phyloP scores from a whole-genome alignment of 495 filamentous ascomycete species.

The Lophiotrema nucula region DNA sequence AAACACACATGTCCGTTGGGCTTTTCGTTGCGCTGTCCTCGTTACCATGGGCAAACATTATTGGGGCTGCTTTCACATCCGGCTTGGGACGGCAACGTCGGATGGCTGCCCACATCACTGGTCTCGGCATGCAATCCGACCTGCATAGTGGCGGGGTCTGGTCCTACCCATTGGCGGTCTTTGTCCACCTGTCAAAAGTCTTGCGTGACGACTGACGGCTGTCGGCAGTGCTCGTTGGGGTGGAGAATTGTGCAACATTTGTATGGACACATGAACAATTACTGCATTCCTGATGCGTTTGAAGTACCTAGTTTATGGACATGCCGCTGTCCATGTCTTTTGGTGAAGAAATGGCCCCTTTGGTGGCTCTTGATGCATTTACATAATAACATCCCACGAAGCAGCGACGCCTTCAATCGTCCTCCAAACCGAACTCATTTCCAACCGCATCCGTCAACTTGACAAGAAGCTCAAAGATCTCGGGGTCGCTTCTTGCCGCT shows the following conservation, averaged over 20 bases:
- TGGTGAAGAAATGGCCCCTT: too few species aligned
- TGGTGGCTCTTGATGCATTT: too few species aligned
- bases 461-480: conserved; percentile 60
- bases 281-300: too few species aligned
- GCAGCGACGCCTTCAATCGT: too few species aligned
- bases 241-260: too few species aligned
- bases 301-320: too few species aligned
- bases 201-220: too few species aligned
- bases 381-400: too few species aligned
- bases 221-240: too few species aligned
- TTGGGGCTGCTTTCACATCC: neutral
- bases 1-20: neutral
- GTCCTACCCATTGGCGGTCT: neutral
- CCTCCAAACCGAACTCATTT: conserved; percentile 56
- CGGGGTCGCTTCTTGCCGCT: conserved; percentile 65
- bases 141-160: neutral
- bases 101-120: neutral
- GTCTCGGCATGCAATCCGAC: neutral
- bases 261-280: too few species aligned
- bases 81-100: neutral
- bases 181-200: neutral
- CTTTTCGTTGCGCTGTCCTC: neutral
- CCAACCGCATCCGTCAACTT: conserved; percentile 68
- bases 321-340: too few species aligned
- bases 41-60: neutral